Conservation (phyloP, 78 protist species). For the Dictyostelium intermedium region DNA sequence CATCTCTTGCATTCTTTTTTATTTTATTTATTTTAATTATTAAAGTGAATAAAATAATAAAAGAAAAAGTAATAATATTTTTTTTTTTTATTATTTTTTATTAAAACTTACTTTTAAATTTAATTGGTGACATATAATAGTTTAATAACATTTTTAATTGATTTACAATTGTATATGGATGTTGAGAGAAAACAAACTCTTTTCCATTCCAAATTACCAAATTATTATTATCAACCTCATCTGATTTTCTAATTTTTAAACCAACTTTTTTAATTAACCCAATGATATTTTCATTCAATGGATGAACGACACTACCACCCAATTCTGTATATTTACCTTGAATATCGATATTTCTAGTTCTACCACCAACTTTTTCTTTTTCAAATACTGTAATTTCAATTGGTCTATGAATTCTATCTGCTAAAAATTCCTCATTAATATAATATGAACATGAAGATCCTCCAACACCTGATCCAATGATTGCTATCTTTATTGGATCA, state of each 20-base stretch:
- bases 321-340: slow-evolving; percentile 28
- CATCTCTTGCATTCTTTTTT: slow-evolving; percentile 16
- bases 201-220: slow-evolving; percentile 50
- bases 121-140: slow-evolving; percentile 32
- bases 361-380: slow-evolving; percentile 37
- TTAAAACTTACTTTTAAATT: background rate
- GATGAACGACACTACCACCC: slow-evolving; percentile 59
- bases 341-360: slow-evolving; percentile 30
- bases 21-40: background rate
- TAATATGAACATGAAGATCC: slow-evolving; percentile 59
- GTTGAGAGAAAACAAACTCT: slow-evolving; percentile 4
- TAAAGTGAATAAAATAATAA: background rate
- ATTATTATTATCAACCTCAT: background rate
- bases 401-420: background rate
- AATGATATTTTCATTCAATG: slow-evolving; percentile 52
- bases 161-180: background rate
- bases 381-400: slow-evolving; percentile 35
- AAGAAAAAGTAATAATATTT: background rate
- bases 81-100: background rate
- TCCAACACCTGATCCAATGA: slow-evolving; percentile 49
- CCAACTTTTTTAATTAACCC: slow-evolving; percentile 13
- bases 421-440: background rate
- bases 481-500: slow-evolving; percentile 1
- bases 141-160: slow-evolving; percentile 18
- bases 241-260: background rate